These are phyloP conservation scores for Solanum habrochaites DNA, from an alignment of 257 asterid species.

Conservation along the genomic window DNA sequence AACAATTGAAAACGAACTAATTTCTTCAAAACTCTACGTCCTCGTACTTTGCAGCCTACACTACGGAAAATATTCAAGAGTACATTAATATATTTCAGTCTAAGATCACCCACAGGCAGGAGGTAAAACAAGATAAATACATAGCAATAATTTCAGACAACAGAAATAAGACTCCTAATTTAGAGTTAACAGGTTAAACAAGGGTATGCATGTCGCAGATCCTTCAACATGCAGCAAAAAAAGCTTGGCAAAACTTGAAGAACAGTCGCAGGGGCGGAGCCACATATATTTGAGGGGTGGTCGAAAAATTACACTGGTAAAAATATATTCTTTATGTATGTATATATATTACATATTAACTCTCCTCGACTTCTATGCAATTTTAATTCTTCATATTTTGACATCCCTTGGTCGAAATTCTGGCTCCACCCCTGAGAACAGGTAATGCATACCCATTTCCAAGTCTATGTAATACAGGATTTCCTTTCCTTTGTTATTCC, in stretches of 20 bases:
- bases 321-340: too few relatives aligned
- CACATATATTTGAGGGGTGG: not conserved
- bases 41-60: not conserved
- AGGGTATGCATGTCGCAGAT: not conserved
- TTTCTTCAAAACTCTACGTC: not conserved
- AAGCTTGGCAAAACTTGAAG: not conserved
- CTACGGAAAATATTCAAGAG: not conserved
- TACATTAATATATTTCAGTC: not conserved
- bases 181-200: not conserved
- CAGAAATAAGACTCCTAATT: not conserved
- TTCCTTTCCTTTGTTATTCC: not conserved
- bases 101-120: not conserved
- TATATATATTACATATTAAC: not conserved
- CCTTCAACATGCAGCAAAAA: not conserved
- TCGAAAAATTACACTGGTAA: not conserved
- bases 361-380: not conserved
- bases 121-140: not conserved
- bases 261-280: not conserved
- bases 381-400: not conserved
- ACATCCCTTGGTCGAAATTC: not conserved
- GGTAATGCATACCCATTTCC: not conserved
- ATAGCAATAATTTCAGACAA: not conserved
- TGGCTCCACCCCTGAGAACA: not conserved
- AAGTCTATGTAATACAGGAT: not conserved
- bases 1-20: not conserved